phyloP scores from a whole-genome alignment of 805 yeast species.

The Starmerella vitae region DNA sequence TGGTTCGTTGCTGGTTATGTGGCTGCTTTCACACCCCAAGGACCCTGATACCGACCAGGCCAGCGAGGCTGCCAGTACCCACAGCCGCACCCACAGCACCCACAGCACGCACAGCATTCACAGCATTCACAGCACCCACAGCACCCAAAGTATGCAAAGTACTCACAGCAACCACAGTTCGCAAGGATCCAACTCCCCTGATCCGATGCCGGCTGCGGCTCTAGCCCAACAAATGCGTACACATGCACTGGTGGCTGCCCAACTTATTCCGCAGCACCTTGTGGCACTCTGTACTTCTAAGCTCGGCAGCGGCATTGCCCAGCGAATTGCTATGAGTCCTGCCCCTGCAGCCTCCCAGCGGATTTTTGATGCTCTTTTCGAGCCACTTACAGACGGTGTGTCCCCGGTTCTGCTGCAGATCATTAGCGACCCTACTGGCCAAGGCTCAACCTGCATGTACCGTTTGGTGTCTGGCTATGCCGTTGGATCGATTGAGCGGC shows the following conservation, averaged over 20 bases:
- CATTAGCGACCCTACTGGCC: constrained; percentile 44
- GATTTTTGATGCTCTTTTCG: constrained; percentile 54
- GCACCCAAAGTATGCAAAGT: not conserved
- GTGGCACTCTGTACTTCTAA: constrained; percentile 61
- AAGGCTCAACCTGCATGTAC: constrained; percentile 66
- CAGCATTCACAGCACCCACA: not conserved
- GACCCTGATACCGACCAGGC: constrained; percentile 20
- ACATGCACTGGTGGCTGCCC: constrained; percentile 49
- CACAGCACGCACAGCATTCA: not conserved
- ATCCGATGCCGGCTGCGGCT: not conserved
- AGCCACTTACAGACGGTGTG: constrained; percentile 25
- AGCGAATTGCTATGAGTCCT: constrained; percentile 51
- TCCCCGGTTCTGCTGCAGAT: constrained; percentile 42
- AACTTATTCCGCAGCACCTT: constrained; percentile 44
- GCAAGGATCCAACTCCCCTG: not conserved
- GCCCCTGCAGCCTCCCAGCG: constrained; percentile 35
- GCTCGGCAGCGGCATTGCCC: constrained; percentile 66
- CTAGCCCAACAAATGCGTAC: constrained; percentile 36
- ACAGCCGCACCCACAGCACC: not conserved
- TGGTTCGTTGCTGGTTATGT: constrained; percentile 78
- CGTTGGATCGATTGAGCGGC: constrained; percentile 41
- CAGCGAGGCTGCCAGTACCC: not conserved
- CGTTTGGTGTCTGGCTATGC: constrained; percentile 58
- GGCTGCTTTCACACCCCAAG: constrained; percentile 66
- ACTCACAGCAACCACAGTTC: not conserved